These are phyloP conservation scores for Penicillium sp. DNA, from an alignment of 2,329 filamentous ascomycete species.

Conservation along the genomic window DNA sequence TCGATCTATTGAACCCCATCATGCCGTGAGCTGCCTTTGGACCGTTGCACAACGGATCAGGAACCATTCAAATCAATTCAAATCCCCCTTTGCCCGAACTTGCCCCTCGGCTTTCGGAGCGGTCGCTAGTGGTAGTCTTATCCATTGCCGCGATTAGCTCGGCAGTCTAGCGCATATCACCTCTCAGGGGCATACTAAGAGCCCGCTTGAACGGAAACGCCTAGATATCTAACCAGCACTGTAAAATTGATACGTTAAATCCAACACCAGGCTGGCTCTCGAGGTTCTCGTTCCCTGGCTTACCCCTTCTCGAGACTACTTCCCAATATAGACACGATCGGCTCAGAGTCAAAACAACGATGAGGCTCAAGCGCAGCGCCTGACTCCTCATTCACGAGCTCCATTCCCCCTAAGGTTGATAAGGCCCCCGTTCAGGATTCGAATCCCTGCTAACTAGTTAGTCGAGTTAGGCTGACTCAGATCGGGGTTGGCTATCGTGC, in stretches of 20 bases:
- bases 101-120: background rate
- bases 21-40: background rate
- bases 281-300: background rate
- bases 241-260: background rate
- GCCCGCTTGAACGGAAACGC: background rate
- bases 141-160: background rate
- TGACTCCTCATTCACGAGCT: background rate
- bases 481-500: background rate
- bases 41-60: background rate
- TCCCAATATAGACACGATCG: constrained; percentile 8
- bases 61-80: background rate
- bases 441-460: constrained; percentile 7
- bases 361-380: constrained; percentile 10
- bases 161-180: constrained; percentile 3
- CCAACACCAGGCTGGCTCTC: background rate
- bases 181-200: background rate
- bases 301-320: constrained; percentile 8
- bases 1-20: background rate
- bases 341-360: background rate
- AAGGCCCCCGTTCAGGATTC: constrained; percentile 5
- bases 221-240: background rate
- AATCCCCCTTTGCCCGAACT: background rate
- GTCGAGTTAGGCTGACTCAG: constrained; percentile 7
- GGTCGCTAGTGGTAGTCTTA: background rate
- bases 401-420: background rate